Conservation (phyloP, 1,284 basidiomycete species). For the Cryptococcus floricola region DNA sequence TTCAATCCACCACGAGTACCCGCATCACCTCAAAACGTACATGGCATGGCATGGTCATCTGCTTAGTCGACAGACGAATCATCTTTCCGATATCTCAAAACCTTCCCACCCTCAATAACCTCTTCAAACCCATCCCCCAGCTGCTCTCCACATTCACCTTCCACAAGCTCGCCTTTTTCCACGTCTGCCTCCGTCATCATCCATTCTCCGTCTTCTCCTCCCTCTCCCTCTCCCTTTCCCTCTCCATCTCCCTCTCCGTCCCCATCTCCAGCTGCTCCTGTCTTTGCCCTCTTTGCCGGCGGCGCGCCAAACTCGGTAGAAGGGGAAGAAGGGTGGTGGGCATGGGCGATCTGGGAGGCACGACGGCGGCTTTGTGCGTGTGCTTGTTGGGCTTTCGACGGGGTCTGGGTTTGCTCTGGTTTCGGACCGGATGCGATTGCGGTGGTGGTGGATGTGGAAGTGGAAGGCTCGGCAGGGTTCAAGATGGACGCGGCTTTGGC, state of each 20-base stretch:
- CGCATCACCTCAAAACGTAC: background rate
- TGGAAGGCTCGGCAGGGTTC: background rate
- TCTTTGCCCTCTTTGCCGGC: background rate
- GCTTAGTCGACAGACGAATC: background rate
- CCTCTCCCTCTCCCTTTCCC: background rate
- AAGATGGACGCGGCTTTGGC: background rate
- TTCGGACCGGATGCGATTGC: no score
- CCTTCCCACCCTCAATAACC: slow-evolving; percentile 5
- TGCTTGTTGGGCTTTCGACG: background rate
- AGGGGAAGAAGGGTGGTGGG: background rate
- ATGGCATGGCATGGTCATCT: slow-evolving; percentile 1
- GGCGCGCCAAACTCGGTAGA: background rate
- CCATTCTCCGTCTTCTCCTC: background rate
- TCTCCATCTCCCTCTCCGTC: background rate
- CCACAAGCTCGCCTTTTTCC: slow-evolving; percentile 7
- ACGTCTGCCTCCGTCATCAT: background rate
- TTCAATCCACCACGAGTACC: no score
- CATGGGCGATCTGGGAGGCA: slow-evolving; percentile 3
- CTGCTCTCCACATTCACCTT: background rate
- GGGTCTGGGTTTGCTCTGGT: background rate
- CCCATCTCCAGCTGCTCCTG: background rate
- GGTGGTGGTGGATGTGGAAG: background rate
- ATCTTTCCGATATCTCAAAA: slow-evolving; percentile 1
- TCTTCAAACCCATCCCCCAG: slow-evolving; percentile 8
- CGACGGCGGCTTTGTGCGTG: slow-evolving; percentile 4